Conservation (phyloP, 805 yeast genomes). For the Hemisphaericaspora nanyangensis region DNA sequence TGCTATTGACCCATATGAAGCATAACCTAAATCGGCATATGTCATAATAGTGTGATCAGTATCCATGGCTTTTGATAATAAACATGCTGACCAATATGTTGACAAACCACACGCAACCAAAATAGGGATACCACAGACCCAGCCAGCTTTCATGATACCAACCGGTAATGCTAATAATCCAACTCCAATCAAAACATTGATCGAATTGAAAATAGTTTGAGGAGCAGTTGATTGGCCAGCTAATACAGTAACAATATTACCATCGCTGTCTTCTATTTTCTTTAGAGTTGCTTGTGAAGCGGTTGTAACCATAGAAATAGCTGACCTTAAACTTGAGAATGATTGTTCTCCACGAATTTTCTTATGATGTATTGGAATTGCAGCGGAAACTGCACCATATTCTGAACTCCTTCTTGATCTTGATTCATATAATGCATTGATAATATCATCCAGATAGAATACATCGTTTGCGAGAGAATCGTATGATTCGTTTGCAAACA, state of each 20-base stretch:
- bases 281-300: constrained; percentile 53
- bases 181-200: constrained; percentile 64
- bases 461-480: constrained; percentile 23
- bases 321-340: constrained; percentile 40
- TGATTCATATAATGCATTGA: constrained; percentile 19
- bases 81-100: constrained; percentile 74
- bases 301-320: constrained; percentile 31
- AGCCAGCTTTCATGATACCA: constrained; percentile 62
- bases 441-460: constrained; percentile 37
- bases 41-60: constrained; percentile 79
- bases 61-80: constrained; percentile 72
- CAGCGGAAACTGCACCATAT: constrained; percentile 11
- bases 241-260: constrained; percentile 64
- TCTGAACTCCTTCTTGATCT: constrained; percentile 27
- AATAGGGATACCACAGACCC: constrained; percentile 60
- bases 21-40: constrained; percentile 83
- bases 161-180: constrained; percentile 66
- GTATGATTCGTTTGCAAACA: constrained; percentile 12
- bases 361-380: constrained; percentile 24
- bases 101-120: constrained; percentile 57
- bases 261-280: constrained; percentile 67
- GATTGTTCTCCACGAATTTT: constrained; percentile 36
- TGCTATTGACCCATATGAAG: constrained; percentile 78
- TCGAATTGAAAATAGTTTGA: constrained; percentile 74
- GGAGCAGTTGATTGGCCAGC: constrained; percentile 81